Base-by-base conservation (phyloP, 495 filamentous ascomycete genomes). In the Annulohypoxylon moriforme region DNA sequence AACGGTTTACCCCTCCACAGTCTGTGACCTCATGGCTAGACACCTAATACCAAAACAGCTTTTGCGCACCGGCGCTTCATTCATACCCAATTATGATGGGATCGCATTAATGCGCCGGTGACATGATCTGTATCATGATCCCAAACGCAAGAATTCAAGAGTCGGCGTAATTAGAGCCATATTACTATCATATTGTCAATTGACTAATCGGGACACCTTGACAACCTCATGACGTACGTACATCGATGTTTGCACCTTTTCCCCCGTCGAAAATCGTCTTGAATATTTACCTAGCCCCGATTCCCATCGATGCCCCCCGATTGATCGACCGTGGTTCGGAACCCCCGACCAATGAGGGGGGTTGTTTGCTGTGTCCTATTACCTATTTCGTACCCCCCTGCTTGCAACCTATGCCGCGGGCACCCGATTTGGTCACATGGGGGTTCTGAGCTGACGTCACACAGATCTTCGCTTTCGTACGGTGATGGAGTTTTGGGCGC, bases 301-400 rank as follows among this genome's bases (percentile, higher is more conserved):
- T 18, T 40, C 4, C 10, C 1, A 61, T 22, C 46, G 33, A 3
- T 11, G 22, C 13, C 13, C 22, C 13, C 13, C 22, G 14, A 14
- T 29, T 47, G 42, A 49, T 65, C 16, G 11, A 29, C 9, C 27
- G 27, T 29, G 29, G 29, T 10, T 55, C 50, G 50, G 27, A 1
- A 4, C 14, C 33, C 56, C 34, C 1, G 13, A 18, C 68, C 68
- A 70, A 70, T 70, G 38, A 47, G 24, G 60, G 36, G 4, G 27
- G 47, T 47, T 4, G 14, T 25, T 27, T 38, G 20, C 20, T 16
- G 9, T 31, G 14, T 34, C 34, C 14, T 24, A 47, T 70, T 70
- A 44, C 68, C 68, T 65, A 60, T 60, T 70, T 40, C 46, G 68
- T 70, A 6, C 4, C 13, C 10, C 60, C 33, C 49, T n/a, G 44